Base-by-base conservation (phyloP, 2,329 filamentous ascomycete species). In the Neofusicoccum sp. region DNA sequence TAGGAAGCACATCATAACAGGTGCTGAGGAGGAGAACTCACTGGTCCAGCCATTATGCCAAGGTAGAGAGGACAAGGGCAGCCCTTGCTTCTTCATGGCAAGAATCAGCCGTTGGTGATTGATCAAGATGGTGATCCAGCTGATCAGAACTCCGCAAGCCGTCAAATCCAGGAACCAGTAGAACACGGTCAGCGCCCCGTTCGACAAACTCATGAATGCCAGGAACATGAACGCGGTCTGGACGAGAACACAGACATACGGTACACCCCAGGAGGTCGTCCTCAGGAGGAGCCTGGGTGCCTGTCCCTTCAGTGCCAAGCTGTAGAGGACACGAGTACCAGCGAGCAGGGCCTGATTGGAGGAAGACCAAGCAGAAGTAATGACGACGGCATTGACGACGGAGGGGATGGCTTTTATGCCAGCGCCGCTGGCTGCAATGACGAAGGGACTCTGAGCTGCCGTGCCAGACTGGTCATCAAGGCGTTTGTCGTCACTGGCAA, bases 191-290 rank as follows among this genome's bases (percentile, higher is more conserved):
- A 88, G 74, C 0, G 87, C 87, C 64, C 82, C 81, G 66, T 85
- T 83, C 6, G 86, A 89, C 16, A 95, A 82, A 74, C 93, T 88
- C 56, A 93, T 78, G 76, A 93, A 95, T 3, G 88, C 85, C 7
- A 96, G 78, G 6, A 92, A 80, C 1, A 89, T 85, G 68, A 95
- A 87, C 4, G 85, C 73, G 50, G 92, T 82, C 0, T 91, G 89
- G 34, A 88, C 74, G 1, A 75, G 67, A 43, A 94, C 90, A 71
- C 88, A 91, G 76, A 90, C 92, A 66, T 92, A 83, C 0, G 92
- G 92, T 0, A 95, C 85, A 70, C 88, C 88, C 9, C 83, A 81
- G 67, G 79, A 81, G 8, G 83, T 89, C 71, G 82, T 86, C 72
- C 85, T 83, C 66, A 81, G 80, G 28, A 90, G 79, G 70, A 89